These are phyloP conservation scores for Jaenimonas drosophilae DNA, from an alignment of 208 protist species.

Conservation along the genomic window DNA sequence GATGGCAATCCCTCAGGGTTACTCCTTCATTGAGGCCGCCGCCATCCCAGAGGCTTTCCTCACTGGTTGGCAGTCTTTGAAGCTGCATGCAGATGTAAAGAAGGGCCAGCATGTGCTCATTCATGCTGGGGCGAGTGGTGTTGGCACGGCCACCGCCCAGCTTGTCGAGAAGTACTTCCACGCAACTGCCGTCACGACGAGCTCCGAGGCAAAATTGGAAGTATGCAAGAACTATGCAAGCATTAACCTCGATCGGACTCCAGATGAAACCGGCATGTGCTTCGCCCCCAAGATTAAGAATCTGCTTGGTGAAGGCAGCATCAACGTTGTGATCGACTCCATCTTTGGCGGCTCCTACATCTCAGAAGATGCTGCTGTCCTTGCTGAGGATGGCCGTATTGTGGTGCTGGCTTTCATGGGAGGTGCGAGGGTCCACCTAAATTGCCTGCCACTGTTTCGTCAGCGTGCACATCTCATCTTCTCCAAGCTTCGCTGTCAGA, in stretches of 20 bases:
- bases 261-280: conserved; percentile 51
- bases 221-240: conserved; percentile 55
- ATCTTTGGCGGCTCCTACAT: conserved; percentile 72
- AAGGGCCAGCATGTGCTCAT: conserved; percentile 73
- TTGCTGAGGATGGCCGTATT: conserved; percentile 59
- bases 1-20: conserved; percentile 72
- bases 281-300: conserved; percentile 58
- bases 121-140: conserved; percentile 83
- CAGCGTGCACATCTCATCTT: conserved; percentile 59
- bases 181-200: conserved; percentile 50
- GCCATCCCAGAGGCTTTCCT: conserved; percentile 89
- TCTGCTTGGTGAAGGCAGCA: conserved; percentile 24
- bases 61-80: conserved; percentile 88
- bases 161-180: conserved; percentile 74
- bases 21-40: conserved; percentile 82
- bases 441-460: conserved; percentile 45
- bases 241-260: conserved; percentile 36
- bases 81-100: conserved; percentile 47
- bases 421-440: conserved; percentile 38
- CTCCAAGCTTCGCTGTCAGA: conserved; percentile 57
- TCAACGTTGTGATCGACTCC: conserved; percentile 74
- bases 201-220: conserved; percentile 57
- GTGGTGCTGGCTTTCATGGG: conserved; percentile 64
- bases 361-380: conserved; percentile 34
- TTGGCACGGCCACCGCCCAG: conserved; percentile 78